Base-by-base conservation (phyloP, 2,329 filamentous ascomycete genomes). In the Scedosporium apiospermum region DNA sequence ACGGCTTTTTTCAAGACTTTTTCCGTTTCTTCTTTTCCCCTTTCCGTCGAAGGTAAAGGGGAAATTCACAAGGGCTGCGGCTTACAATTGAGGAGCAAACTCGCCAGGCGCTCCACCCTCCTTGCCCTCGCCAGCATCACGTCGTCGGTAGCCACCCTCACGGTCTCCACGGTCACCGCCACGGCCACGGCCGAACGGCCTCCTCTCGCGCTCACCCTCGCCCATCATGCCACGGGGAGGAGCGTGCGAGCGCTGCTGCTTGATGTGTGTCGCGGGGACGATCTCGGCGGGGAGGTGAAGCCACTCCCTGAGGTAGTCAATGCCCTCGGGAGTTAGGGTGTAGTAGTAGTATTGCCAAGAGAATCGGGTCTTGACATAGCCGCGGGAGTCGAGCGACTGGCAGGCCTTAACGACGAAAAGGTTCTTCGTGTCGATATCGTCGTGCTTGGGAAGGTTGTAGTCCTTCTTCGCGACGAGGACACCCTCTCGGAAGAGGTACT, bases 311-410 rank as follows among this genome's bases (percentile, higher is more conserved):
- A 99, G 93, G 88, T 99, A 99, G 85, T 98, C 93, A 79, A 99
- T 93, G 83, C 95, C 95, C 87, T 98, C 93, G 76, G 93, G 91
- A 79, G 93, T 97, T 81, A 99, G 89, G 81, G 95, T 97, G 89
- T 99, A 99, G 90, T 99, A 99, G 89, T 98, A 96, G 87, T 93
- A 96, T 83, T 96, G 92, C 92, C 92, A 96, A 71, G 92, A 96
- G 90, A 99, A 99, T 82, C 96, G 95, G 74, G 95, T 99, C 91
- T 99, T 99, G 83, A 99, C 88, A 82, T 91, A 98, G 78, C 93
- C 93, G 79, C 95, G 93, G 72, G 93, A 97, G 84, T 88, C 96
- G 77, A 99, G 88, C 69, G 95, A 99, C 86, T 99, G 95, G 83
- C 88, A 89, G 75, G 95, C 95, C 88, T 99, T 99, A 88, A 99